Percentiles rank a stretch among this genome's conserved stretches.
These are phyloP conservation scores for Suhomyces emberorum DNA, from an alignment of 805 yeast genomes.

Conservation along the genomic window DNA sequence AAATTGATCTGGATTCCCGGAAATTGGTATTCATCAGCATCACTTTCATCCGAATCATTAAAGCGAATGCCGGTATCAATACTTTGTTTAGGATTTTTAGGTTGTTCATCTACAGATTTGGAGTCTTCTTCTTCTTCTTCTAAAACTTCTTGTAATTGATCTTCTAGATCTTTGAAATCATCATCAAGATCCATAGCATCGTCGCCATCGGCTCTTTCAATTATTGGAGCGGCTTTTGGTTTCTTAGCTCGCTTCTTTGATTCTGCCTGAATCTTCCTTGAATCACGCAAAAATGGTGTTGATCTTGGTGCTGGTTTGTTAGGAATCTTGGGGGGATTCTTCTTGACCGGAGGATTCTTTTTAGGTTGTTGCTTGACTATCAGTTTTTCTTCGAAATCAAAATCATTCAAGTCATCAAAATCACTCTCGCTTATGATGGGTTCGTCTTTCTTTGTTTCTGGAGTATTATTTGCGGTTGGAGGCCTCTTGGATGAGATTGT, in stretches of 20 bases:
- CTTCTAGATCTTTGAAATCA: conserved; percentile 43
- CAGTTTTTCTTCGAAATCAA: conserved; percentile 10
- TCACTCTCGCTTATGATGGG: conserved; percentile 34
- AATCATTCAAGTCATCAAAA: conserved; percentile 31
- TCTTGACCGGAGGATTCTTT: not conserved
- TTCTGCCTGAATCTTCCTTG: no score
- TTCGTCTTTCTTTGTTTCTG: conserved; percentile 10
- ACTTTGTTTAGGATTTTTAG: conserved; percentile 6
- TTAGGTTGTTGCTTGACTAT: not conserved
- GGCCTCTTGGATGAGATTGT: conserved; percentile 3
- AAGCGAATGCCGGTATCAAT: conserved; percentile 6
- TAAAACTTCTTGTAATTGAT: conserved; percentile 40
- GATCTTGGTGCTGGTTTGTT: conserved; percentile 2
- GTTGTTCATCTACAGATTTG: not conserved
- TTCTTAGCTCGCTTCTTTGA: conserved; percentile 2
- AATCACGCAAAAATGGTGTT: no score
- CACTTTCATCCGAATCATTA: conserved; percentile 28
- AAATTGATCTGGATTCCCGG: conserved; percentile 26
- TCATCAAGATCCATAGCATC: conserved; percentile 28
- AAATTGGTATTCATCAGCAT: conserved; percentile 20
- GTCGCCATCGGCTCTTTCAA: conserved; percentile 4
- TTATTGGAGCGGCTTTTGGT: conserved; percentile 3
- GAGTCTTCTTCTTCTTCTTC: conserved; percentile 16
- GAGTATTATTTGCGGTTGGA: conserved; percentile 14
- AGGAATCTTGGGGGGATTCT: not conserved